A percentile compares a stretch with the other conserved stretches of the same genome.
These are phyloP conservation scores for Clavispora phyllophila DNA, from an alignment of 805 yeast genomes.

Conservation along the genomic window DNA sequence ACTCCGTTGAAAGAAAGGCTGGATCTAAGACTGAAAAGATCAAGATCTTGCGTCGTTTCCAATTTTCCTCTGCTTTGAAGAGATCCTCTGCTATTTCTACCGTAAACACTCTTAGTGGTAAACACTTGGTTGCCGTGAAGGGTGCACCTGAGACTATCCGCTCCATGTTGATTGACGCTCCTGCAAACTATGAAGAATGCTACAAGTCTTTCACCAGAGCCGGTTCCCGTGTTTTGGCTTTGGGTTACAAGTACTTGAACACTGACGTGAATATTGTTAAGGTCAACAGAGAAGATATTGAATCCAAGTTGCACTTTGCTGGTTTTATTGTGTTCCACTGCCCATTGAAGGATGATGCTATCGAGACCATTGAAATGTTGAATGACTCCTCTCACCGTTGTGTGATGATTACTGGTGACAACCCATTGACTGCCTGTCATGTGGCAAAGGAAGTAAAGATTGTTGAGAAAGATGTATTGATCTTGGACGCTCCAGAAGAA, in stretches of 20 bases:
- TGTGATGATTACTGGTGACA: constrained; percentile 98
- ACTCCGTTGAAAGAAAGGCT: constrained; percentile 49
- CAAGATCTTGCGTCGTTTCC: constrained; percentile 86
- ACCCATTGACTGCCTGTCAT: constrained; percentile 96
- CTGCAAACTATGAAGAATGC: constrained; percentile 74
- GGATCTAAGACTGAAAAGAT: constrained; percentile 43
- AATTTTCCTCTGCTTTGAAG: constrained; percentile 91
- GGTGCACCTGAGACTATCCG: constrained; percentile 98
- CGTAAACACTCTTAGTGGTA: constrained; percentile 40
- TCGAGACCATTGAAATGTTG: constrained; percentile 84
- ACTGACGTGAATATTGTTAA: constrained; percentile 45
- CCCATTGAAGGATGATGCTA: constrained; percentile 91
- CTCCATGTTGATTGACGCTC: constrained; percentile 65
- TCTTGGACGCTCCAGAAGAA: constrained; percentile 79
- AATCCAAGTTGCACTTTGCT: constrained; percentile 68
- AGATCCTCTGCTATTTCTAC: constrained; percentile 85
- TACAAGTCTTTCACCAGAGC: constrained; percentile 89
- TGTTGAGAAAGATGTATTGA: constrained; percentile 75
- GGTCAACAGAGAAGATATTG: constrained; percentile 71
- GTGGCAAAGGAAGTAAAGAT: constrained; percentile 93
- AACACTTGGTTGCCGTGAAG: constrained; percentile 75
- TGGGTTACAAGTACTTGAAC: constrained; percentile 76
- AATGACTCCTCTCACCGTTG: constrained; percentile 94
- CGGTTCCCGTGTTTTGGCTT: constrained; percentile 95
- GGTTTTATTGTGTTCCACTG: constrained; percentile 97